Evolutionary conservation across 2,329 filamentous ascomycete species (phyloP), one percentile per base, ranked within the genome.

Genomic region (Amesomyces nigricolor): DNA sequence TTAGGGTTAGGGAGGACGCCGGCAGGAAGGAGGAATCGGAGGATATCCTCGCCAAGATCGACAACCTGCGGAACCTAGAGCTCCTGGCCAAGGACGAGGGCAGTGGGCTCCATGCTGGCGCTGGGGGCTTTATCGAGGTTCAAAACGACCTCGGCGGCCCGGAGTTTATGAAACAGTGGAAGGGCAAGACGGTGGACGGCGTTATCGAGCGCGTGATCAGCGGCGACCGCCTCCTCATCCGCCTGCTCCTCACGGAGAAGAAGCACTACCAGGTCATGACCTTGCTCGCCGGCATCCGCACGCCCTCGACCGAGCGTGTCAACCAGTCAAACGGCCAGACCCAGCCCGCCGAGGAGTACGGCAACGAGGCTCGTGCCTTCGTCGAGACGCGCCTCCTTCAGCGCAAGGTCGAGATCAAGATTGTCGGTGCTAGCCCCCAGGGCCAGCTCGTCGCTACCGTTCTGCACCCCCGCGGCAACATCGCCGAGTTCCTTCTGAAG

Each of bases 1-100:
- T 91, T 61, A 95, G 94, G 74, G 81, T 99, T 58, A 85, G 94
- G 61, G 94, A 99, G 66, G 94, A 99, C 71, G 91, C 92, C 57
- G 91, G 91, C 59, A 86, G 87, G 62, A 94, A 92, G 68, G 91
- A 96, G 62, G 91, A 96, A 57, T 85, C 86, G 2, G 88, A 94
- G 56, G 86, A 91, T 50, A 79, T 86, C 8, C 77, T 80, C 29
- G 74, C 85, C 61, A 80, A 87, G 58, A 77, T 99, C 22, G 87
- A 95, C 64, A 86, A 83, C 65, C 81, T 99, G 58, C 86, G 89
- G 63, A 78, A 79, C 47, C 75, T 92, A 35, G 91, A 97, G 72
- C 78, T 81, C 43, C 81, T 87, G 63, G 94, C 94, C 57, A 90
- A 85, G 72, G 78, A 80, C 52, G 88, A 91, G 63, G 82, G 78